Evolutionary conservation across 1,284 basidiomycete species (phyloP), one percentile per base, ranked within the genome.

Genomic region (Cystobasidium pallidum): DNA sequence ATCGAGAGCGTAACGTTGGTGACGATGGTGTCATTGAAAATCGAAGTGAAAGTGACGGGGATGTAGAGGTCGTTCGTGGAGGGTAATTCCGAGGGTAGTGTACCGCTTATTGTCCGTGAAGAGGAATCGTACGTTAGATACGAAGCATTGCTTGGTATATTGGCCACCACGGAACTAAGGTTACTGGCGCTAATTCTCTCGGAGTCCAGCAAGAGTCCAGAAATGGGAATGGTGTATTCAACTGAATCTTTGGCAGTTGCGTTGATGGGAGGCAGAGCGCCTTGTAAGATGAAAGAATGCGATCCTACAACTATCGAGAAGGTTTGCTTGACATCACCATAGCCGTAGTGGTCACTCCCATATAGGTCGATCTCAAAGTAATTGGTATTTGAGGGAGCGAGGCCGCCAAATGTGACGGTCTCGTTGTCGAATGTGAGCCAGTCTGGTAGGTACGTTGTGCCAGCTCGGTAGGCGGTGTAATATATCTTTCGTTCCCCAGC

Each of bases 381-480:
- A 32, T 70, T 74, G 13, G 55, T 58, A 32, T 21, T 45, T 19
- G 32, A 8, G 6, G 92, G 93, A 0, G 89, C 86, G 28, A 90
- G 85, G 10, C 94, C 94, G 76, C 89, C 86, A 66, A 96, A 86
- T 0, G 93, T 94, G 73, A 91, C 82, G 2, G 85, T 85, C 30
- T 83, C 78, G 3, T 86, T 80, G 79, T 90, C 84, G 81, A 92
- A 96, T 17, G 75, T 76, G 79, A 95, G 84, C 91, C 92, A 96
- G 19, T 81, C 75, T 0, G 93, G 94, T 47, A 94, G 82, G 2
- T 85, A 83, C 0, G 86, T 85, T 4, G 90, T 89, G 75, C 92
- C 87, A 0, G 83, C 82, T 75, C 87, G 85, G 32, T 85, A 83
- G 10, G 88, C 88, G 7, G 86, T 84, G 78, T 92, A 94, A 80